Base-by-base conservation (phyloP, 495 filamentous ascomycete genomes). In the Parathielavia hyrcaniae region DNA sequence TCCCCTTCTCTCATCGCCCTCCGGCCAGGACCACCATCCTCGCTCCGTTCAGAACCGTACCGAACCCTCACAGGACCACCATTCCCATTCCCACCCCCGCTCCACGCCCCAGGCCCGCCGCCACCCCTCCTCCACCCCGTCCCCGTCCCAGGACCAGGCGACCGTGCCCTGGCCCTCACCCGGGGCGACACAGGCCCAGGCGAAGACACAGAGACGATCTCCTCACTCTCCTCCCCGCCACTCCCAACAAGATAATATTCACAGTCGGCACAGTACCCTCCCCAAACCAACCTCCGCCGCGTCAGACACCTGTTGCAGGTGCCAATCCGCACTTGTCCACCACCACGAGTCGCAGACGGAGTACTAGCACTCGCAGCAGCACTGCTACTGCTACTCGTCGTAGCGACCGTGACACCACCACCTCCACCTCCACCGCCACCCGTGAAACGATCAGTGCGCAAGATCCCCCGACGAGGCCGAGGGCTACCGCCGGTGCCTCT, bases 221-320 rank as follows among this genome's bases (percentile, higher is more conserved):
- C 26, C 2, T 30, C 26, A 30, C 2, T 6, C 2, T 30, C 26
- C 2, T 30, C 26, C 41, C 41, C 8, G 16, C 41, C 16, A 14
- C 13, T 23, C 2, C 11, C 45, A 5, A 38, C 32, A 23, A 51
- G 23, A n/a, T 26, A 35, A n/a, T 26, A 38, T 32, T 47, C 57
- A 22, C 57, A 59, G 32, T 47, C 49, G n/a, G 41, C 41, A 38
- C 57, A 59, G 26, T 39, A 53, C 10, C 41, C 49, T 14, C 30
- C 50, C 8, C 6, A 9, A 7, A 59, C 30, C 32, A 53, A 34
- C 44, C 20, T 19, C 32, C 26, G 34, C 1, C 41, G 30, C 10
- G 16, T 45, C 30, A 47, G 22, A 26, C 57, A 59, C 20, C 57
- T 49, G 14, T 48, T 35, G 30, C 57, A 59, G 6, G 49, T 32